These are phyloP conservation scores for Lactarius quietus DNA, from an alignment of 768 basidiomycete genomes.

Conservation along the genomic window DNA sequence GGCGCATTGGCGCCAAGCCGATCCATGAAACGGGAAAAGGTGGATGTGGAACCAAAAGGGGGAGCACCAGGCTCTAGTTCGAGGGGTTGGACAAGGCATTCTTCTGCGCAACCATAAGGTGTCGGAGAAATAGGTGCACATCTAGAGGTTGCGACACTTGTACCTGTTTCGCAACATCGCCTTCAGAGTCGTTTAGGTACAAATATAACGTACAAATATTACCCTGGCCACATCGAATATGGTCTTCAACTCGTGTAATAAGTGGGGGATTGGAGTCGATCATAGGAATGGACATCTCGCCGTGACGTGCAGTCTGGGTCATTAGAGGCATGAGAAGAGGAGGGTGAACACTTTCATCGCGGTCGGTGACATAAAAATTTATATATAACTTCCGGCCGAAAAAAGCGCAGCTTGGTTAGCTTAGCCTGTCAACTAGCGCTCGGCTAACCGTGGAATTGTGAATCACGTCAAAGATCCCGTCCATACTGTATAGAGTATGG, in stretches of 20 bases:
- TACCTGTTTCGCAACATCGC: background rate
- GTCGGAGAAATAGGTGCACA: background rate
- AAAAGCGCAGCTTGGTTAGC: background rate
- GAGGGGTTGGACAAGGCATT: background rate
- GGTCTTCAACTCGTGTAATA: background rate
- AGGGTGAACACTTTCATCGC: background rate
- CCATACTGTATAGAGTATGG: background rate
- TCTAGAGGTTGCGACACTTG: background rate
- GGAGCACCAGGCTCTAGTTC: background rate
- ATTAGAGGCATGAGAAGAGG: constrained; percentile 7
- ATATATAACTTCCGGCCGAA: background rate
- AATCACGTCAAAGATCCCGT: background rate
- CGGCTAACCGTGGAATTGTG: background rate
- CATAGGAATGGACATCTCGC: constrained; percentile 9
- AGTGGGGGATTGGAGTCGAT: background rate
- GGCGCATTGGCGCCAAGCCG: constrained; percentile 3
- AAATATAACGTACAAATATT: constrained; percentile 1
- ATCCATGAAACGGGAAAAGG: constrained; percentile 3
- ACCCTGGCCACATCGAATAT: background rate
- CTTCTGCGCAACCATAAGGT: background rate
- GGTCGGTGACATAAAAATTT: background rate
- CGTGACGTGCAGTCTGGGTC: constrained; percentile 7
- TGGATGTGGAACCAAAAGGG: background rate
- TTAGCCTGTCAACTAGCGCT: background rate
- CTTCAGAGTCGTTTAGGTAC: background rate